Evolutionary conservation across 192 early-diverging fungal species (phyloP).

Genomic region (Gonapodya prolifera): DNA sequence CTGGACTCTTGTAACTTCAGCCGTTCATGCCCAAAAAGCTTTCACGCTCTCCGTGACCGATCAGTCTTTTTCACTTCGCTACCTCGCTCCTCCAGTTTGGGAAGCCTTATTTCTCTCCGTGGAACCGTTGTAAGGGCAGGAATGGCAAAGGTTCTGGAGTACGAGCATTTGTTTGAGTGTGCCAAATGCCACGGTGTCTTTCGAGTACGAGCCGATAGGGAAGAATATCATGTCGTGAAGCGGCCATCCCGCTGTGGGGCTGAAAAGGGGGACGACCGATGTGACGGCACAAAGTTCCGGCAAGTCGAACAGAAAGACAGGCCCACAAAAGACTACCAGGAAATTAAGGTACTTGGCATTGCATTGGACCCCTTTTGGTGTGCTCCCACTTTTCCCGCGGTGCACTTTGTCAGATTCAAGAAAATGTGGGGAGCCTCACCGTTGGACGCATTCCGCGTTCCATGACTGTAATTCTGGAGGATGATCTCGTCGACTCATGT

Average conservation of each 20-base stretch:
- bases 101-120: not conserved
- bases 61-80: not conserved
- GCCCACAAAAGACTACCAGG: conserved; percentile 51
- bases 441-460: conserved; percentile 21
- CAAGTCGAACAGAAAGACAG: conserved; percentile 30
- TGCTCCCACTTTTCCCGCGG: not conserved
- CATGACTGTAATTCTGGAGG: conserved; percentile 41
- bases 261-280: conserved; percentile 16
- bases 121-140: conserved; percentile 20
- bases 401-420: not conserved
- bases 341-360: conserved; percentile 54
- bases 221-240: conserved; percentile 47
- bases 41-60: not conserved
- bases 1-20: not conserved
- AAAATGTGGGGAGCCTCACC: not conserved
- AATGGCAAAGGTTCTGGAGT: conserved; percentile 55
- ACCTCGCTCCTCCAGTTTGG: not conserved
- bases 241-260: conserved; percentile 38
- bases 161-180: conserved; percentile 34
- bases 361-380: conserved; percentile 47
- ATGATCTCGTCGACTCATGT: conserved; percentile 43
- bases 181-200: conserved; percentile 43
- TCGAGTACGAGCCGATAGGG: conserved; percentile 38
- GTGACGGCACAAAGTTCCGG: conserved; percentile 37
- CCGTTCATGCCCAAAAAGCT: not conserved